Evolutionary conservation across 495 filamentous ascomycete species (phyloP).

Genomic region (Penicillium ucsense): DNA sequence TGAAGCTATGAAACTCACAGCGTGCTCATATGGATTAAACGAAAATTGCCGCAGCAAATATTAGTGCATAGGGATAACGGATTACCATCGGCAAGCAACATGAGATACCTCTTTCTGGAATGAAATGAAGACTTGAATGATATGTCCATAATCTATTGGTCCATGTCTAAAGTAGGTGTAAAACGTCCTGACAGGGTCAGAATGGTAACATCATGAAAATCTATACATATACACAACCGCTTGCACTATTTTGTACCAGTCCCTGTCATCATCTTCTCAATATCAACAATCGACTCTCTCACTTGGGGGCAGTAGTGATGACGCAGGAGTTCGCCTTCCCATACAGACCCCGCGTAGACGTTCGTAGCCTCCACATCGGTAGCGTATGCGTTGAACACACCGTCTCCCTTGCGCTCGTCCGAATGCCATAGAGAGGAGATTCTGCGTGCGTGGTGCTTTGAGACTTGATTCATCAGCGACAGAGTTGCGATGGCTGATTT

Average conservation of each 20-base stretch:
- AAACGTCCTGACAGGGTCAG: too few relatives aligned
- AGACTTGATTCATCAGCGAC: constrained; percentile 61
- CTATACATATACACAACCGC: constrained; percentile 6
- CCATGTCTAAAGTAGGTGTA: too few relatives aligned
- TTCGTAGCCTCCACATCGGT: constrained; percentile 67
- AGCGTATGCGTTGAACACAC: constrained; percentile 47
- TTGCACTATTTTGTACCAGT: constrained; percentile 15
- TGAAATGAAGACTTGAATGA: too few relatives aligned
- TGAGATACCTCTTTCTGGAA: too few relatives aligned
- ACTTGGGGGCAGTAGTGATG: constrained; percentile 84
- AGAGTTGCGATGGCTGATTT: constrained; percentile 73
- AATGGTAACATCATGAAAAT: too few relatives aligned
- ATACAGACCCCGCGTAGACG: constrained; percentile 80
- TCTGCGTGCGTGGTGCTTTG: constrained; percentile 59
- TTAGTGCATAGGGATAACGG: too few relatives aligned
- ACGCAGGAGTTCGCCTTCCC: constrained; percentile 84
- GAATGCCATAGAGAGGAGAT: constrained; percentile 69
- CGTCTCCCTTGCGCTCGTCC: constrained; percentile 84
- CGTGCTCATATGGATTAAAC: too few relatives aligned
- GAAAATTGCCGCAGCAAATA: too few relatives aligned
- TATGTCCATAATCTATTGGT: too few relatives aligned
- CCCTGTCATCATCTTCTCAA: constrained; percentile 53
- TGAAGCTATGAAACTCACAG: too few relatives aligned
- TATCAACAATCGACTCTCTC: constrained; percentile 56
- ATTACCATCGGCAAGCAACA: too few relatives aligned